Evolutionary conservation across 108 stramenopile species (phyloP).

Genomic region (Conticribra guillardii): DNA sequence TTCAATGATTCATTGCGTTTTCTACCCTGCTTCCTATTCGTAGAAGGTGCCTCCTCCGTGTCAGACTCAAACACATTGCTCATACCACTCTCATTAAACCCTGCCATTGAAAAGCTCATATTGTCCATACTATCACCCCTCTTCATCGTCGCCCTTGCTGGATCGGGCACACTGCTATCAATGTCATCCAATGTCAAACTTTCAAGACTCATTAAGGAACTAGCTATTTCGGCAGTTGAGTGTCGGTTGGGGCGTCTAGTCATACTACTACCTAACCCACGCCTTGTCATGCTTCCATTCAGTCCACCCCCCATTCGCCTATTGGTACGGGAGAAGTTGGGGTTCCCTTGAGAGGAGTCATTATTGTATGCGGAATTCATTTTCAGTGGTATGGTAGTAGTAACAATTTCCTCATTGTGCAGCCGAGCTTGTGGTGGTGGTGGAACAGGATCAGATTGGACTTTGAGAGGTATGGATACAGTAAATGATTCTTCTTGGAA

Average conservation of each 20-base stretch:
- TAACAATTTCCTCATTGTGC: slow-evolving; percentile 10
- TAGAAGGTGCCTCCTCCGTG: background rate
- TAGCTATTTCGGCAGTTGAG: slow-evolving; percentile 1
- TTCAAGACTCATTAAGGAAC: slow-evolving; percentile 39
- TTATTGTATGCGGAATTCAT: too few relatives aligned
- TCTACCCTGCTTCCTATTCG: background rate
- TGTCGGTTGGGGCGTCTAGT: slow-evolving; percentile 13
- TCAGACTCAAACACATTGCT: slow-evolving; percentile 11
- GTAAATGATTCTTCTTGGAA: slow-evolving; percentile 3
- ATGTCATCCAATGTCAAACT: slow-evolving; percentile 41
- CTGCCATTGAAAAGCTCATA: slow-evolving; percentile 7
- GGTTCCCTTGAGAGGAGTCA: too few relatives aligned
- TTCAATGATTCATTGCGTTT: background rate
- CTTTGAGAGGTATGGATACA: slow-evolving; percentile 7
- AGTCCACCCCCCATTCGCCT: background rate
- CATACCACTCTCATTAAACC: slow-evolving; percentile 18
- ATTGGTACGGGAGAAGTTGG: background rate
- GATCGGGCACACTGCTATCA: slow-evolving; percentile 12
- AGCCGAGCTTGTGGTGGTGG: too few relatives aligned
- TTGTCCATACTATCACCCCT: background rate
- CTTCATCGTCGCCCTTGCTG: background rate
- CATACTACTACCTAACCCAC: slow-evolving; percentile 26
- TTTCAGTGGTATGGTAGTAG: slow-evolving; percentile 14
- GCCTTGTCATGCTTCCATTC: slow-evolving; percentile 19
- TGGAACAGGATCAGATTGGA: too few relatives aligned